These are phyloP conservation scores for Dissophora ornata DNA, from an alignment of 192 early-diverging fungal species.

Conservation along the genomic window DNA sequence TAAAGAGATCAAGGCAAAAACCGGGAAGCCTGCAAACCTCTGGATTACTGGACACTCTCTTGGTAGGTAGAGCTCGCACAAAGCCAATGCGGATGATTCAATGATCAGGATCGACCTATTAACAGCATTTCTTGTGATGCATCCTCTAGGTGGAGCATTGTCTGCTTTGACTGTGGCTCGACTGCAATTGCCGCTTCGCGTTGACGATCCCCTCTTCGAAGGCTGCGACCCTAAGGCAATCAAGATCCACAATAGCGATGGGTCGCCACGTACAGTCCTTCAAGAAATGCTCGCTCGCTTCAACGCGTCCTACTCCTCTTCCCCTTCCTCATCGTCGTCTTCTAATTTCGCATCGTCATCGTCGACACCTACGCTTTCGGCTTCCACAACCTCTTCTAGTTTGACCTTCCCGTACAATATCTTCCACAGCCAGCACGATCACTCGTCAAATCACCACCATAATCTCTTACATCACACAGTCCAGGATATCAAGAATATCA, in stretches of 20 bases:
- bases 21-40: conserved; percentile 51
- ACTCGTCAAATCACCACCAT: neutral
- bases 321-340: neutral
- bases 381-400: neutral
- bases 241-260: conserved; percentile 14
- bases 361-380: neutral
- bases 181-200: conserved; percentile 49
- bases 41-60: conserved; percentile 70
- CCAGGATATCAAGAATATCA: too few relatives aligned
- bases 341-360: neutral
- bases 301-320: conserved; percentile 1
- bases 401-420: neutral
- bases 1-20: conserved; percentile 15
- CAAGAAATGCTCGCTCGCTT: conserved; percentile 36
- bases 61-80: conserved; percentile 10
- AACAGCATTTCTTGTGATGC: too few relatives aligned
- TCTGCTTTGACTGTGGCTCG: conserved; percentile 56
- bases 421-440: neutral
- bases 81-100: neutral
- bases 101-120: too few relatives aligned
- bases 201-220: conserved; percentile 31
- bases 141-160: conserved; percentile 52
- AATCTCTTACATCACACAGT: neutral
- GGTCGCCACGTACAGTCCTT: conserved; percentile 19
- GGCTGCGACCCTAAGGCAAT: conserved; percentile 1